Conservation (phyloP, 495 filamentous ascomycete species). For the Xeromyces bisporus region DNA sequence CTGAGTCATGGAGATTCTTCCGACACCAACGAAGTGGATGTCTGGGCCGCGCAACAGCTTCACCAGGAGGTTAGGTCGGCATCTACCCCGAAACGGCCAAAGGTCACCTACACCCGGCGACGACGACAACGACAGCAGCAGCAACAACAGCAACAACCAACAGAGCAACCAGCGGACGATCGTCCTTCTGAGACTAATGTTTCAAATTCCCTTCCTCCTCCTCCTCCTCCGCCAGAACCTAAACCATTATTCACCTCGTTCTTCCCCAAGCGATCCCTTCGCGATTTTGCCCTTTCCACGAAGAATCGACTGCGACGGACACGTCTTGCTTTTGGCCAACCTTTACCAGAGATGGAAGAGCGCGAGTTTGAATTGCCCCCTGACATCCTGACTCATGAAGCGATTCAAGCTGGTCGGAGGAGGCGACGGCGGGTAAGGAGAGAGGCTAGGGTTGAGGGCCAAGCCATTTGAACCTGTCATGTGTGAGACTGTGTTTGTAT, state of each 20-base stretch:
- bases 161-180: slow-evolving; percentile 3
- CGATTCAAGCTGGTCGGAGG: slow-evolving; percentile 45
- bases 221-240: slow-evolving; percentile 13
- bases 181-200: slow-evolving; percentile 1
- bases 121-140: slow-evolving; percentile 3
- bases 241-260: slow-evolving; percentile 69
- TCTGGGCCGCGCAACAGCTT: slow-evolving; percentile 52
- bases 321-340: slow-evolving; percentile 57
- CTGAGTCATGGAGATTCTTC: slow-evolving; percentile 35
- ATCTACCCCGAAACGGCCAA: slow-evolving; percentile 13
- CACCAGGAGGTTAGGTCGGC: slow-evolving; percentile 48
- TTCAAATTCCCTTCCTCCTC: slow-evolving; percentile 1
- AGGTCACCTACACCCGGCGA: slow-evolving; percentile 7
- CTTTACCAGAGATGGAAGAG: slow-evolving; percentile 54
- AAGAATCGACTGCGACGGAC: slow-evolving; percentile 39
- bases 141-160: slow-evolving; percentile 11
- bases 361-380: slow-evolving; percentile 58
- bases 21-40: slow-evolving; percentile 56
- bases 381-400: slow-evolving; percentile 51
- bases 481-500: too few relatives aligned
- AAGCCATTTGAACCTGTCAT: too few relatives aligned
- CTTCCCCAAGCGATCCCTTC: slow-evolving; percentile 58
- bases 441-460: too few relatives aligned
- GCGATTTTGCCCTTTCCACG: slow-evolving; percentile 49
- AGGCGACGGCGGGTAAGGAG: slow-evolving; percentile 34